These are phyloP conservation scores for Suillus tomentosus DNA, from an alignment of 768 basidiomycete species.

Conservation along the genomic window DNA sequence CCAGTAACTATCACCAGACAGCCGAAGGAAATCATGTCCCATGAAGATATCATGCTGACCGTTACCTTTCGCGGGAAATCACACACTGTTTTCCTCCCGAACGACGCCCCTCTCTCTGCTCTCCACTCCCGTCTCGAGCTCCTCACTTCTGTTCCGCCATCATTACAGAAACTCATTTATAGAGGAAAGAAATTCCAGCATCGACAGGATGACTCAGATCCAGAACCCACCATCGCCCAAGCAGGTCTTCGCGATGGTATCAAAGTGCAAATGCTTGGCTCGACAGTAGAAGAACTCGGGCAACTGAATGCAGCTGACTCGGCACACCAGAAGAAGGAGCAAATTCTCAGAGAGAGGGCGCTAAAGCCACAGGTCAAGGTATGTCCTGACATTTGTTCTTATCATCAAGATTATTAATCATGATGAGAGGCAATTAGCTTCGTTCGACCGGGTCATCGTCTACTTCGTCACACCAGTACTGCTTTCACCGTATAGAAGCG, in stretches of 20 bases:
- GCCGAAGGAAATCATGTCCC: not conserved
- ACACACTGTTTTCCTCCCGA: conserved; percentile 49
- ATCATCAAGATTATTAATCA: not conserved
- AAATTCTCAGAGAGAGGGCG: conserved; percentile 60
- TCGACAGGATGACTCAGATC: conserved; percentile 12
- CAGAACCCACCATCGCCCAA: conserved; percentile 39
- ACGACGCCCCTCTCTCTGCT: conserved; percentile 50
- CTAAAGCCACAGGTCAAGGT: conserved; percentile 62
- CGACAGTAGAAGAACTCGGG: conserved; percentile 58
- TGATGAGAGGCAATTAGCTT: conserved; percentile 38
- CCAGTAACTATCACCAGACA: not conserved
- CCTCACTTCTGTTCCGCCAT: conserved; percentile 64
- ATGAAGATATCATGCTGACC: conserved; percentile 19
- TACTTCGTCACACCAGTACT: conserved; percentile 45
- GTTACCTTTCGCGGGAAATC: conserved; percentile 52
- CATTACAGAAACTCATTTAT: conserved; percentile 71
- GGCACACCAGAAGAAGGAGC: conserved; percentile 57
- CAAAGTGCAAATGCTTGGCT: conserved; percentile 73
- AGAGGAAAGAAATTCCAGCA: conserved; percentile 58
- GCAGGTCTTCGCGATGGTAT: conserved; percentile 63
- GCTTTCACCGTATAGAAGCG: conserved; percentile 66
- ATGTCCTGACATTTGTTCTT: conserved; percentile 13
- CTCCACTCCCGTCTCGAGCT: conserved; percentile 58
- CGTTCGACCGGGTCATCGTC: conserved; percentile 52
- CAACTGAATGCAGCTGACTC: conserved; percentile 56